These are phyloP conservation scores for Amanita pallidorosea DNA, from an alignment of 768 basidiomycete species.

Conservation along the genomic window DNA sequence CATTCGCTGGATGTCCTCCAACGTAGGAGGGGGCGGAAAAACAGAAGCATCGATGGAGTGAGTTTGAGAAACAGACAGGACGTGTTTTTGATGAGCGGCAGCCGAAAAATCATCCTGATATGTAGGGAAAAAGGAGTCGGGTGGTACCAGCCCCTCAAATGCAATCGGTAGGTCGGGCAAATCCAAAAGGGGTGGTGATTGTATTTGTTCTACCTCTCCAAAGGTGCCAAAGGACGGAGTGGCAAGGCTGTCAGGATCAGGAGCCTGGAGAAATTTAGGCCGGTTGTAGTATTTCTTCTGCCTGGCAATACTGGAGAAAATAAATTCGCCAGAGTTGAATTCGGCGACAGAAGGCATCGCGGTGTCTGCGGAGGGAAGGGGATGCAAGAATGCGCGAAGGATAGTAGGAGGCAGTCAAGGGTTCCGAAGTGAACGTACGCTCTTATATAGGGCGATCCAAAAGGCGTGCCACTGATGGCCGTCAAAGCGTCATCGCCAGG, in stretches of 20 bases:
- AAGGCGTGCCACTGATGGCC: not conserved
- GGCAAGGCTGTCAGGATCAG: conserved; percentile 5
- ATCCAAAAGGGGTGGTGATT: not conserved
- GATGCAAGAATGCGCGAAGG: not conserved
- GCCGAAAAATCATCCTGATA: not conserved
- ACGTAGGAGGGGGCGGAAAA: conserved; percentile 2
- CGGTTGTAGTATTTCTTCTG: conserved; percentile 8
- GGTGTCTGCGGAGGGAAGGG: not conserved
- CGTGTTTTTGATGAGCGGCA: not conserved
- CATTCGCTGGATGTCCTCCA: conserved; percentile 6
- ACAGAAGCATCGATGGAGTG: not conserved
- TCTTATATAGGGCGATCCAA: conserved; percentile 5
- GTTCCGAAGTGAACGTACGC: not conserved
- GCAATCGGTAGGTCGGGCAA: not conserved
- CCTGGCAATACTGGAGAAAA: not conserved
- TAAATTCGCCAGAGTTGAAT: not conserved
- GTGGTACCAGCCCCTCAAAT: not conserved
- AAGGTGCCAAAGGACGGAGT: conserved; percentile 22
- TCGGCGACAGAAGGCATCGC: conserved; percentile 3
- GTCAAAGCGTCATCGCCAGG: conserved; percentile 5
- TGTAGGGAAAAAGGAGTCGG: not conserved
- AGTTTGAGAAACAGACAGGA: not conserved
- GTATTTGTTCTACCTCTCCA: not conserved
- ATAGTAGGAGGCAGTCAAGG: not conserved
- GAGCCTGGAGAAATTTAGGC: conserved; percentile 7